Evolutionary conservation across 2,329 filamentous ascomycete genomes (phyloP).

Genomic region (Fusarium burgessii): DNA sequence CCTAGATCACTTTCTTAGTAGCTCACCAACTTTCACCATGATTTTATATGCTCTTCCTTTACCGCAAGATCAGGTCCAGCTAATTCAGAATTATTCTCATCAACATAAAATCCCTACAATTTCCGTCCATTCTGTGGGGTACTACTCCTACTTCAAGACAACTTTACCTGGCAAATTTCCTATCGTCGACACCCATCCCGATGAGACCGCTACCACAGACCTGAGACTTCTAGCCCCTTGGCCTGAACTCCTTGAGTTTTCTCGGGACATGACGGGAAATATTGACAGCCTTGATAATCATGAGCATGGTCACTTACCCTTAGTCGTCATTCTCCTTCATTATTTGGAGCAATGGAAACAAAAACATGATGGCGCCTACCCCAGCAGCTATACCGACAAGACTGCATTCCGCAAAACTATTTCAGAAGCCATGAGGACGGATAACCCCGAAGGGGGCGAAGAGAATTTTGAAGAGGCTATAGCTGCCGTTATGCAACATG

Average conservation of each 20-base stretch:
- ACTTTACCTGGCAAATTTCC: slow-evolving; percentile 83
- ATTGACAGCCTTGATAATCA: slow-evolving; percentile 79
- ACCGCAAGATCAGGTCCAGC: slow-evolving; percentile 55
- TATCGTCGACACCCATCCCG: slow-evolving; percentile 95
- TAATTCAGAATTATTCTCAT: slow-evolving; percentile 61
- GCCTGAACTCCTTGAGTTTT: slow-evolving; percentile 80
- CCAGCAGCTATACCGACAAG: slow-evolving; percentile 86
- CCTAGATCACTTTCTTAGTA: slow-evolving; percentile 57
- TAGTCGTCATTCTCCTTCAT: slow-evolving; percentile 83
- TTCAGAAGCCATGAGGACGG: slow-evolving; percentile 72
- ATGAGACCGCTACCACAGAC: slow-evolving; percentile 85
- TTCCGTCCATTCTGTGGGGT: slow-evolving; percentile 88
- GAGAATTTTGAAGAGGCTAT: slow-evolving; percentile 97
- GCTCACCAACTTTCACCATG: slow-evolving; percentile 61
- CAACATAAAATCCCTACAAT: slow-evolving; percentile 78
- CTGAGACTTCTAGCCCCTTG: slow-evolving; percentile 87
- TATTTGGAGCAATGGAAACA: slow-evolving; percentile 86
- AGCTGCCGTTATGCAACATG: slow-evolving; percentile 87
- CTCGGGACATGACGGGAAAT: slow-evolving; percentile 72
- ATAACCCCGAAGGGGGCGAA: slow-evolving; percentile 86
- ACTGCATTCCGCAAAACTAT: slow-evolving; percentile 81
- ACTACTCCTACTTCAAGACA: slow-evolving; percentile 90
- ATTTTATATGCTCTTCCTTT: slow-evolving; percentile 68
- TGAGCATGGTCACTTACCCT: slow-evolving; percentile 92
- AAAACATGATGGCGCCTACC: slow-evolving; percentile 74